Conservation (phyloP, 1,139 yeast species). For the Geotrichum europaeum region DNA sequence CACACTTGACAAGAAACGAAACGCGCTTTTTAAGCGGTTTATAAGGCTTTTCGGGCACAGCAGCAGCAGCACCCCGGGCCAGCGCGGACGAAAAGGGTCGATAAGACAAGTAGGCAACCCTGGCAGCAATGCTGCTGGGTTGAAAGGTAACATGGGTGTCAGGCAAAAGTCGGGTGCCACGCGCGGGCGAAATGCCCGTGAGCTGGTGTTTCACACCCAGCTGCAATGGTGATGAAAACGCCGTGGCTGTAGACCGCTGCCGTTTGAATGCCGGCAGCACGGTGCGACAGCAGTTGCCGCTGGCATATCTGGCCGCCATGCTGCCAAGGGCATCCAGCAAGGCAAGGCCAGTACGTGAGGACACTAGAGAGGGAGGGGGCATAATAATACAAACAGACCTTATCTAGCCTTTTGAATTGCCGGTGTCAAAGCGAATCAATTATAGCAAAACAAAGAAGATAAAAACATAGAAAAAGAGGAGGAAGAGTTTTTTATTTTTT, state of each 20-base stretch:
- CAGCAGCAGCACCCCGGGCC: not conserved
- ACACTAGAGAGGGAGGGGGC: not conserved
- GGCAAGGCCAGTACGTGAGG: not conserved
- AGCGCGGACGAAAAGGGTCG: not conserved
- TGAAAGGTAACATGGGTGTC: not conserved
- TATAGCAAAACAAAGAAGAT: not conserved
- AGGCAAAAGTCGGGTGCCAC: not conserved
- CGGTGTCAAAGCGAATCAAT: not conserved
- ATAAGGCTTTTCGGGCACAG: not conserved
- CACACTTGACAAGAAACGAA: conserved; percentile 1
- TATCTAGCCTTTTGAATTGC: not conserved
- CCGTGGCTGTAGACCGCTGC: not conserved
- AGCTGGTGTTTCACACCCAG: not conserved
- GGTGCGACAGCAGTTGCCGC: not conserved
- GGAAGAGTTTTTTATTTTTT: not conserved
- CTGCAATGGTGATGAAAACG: not conserved
- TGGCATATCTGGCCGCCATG: not conserved
- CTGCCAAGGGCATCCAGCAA: not conserved
- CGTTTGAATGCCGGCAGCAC: not conserved
- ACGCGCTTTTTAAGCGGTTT: not conserved
- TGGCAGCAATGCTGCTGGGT: not conserved
- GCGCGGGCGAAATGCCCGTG: not conserved
- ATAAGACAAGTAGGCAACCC: not conserved
- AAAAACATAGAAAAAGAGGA: not conserved
- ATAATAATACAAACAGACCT: not conserved